Evolutionary conservation across 2,329 filamentous ascomycete species (phyloP).

Genomic region (Ophiostoma fasciatum): DNA sequence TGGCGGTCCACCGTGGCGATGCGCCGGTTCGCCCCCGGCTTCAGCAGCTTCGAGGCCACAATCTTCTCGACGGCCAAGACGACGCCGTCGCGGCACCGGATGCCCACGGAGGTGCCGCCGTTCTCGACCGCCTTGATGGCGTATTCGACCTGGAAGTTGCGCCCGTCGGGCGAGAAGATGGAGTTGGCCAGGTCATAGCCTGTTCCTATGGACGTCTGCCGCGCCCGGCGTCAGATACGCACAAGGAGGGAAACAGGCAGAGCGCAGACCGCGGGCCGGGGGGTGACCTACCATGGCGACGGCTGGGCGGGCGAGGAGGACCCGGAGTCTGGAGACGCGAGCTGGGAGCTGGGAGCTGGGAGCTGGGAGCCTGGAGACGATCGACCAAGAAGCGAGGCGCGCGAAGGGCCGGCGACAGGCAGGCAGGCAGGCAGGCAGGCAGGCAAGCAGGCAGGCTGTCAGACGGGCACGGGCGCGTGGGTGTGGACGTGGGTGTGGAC

Average conservation of each 20-base stretch:
- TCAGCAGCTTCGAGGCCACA: slow-evolving; percentile 86
- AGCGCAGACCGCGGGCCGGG: not conserved
- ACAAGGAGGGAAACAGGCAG: no score
- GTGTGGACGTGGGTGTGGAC: no score
- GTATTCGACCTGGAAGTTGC: slow-evolving; percentile 99
- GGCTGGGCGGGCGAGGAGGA: no score
- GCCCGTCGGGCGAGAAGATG: slow-evolving; percentile 96
- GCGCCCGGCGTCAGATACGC: no score
- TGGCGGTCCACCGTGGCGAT: slow-evolving; percentile 92
- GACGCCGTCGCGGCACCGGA: slow-evolving; percentile 92
- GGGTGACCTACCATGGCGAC: no score
- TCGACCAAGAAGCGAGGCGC: not conserved
- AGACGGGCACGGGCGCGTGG: no score
- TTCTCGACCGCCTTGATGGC: slow-evolving; percentile 98
- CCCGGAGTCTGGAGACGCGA: no score
- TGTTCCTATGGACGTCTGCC: slow-evolving; percentile 95
- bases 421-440: no score
- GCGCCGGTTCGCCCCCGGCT: slow-evolving; percentile 89
- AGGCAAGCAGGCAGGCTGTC: no score
- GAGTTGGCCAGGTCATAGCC: slow-evolving; percentile 99
- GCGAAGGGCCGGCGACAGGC: no score
- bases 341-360: no score
- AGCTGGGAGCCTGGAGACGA: no score
- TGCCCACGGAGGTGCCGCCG: slow-evolving; percentile 88
- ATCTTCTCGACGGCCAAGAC: slow-evolving; percentile 96